Base-by-base conservation (phyloP, 2,329 filamentous ascomycete species). In the Ophiostoma novo-ulmi region DNA sequence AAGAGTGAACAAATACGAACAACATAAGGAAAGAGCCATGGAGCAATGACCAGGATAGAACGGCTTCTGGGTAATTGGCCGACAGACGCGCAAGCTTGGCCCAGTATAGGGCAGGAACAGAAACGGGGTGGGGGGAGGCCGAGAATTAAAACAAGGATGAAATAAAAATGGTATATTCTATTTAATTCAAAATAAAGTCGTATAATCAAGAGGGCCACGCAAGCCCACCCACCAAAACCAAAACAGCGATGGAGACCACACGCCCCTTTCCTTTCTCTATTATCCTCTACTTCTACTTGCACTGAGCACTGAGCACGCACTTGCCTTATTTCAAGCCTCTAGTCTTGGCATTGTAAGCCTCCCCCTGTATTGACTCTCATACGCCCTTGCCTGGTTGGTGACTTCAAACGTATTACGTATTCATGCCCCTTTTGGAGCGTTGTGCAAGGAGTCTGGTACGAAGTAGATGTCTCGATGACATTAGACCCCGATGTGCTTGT, bases 51-150 rank as follows among this genome's bases (percentile, higher is more conserved):
- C 31, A 31, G 31, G 3, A 44, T 17, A 44, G 1, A 55, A 20
- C 20, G 65, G 22, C 58, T 31, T 36, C 44, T 36, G 44, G 71
- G 11, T 67, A 61, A 69, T 67, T 69, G 67, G 48, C 71, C 14
- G 67, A 70, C 69, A 70, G 68, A 68, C 71, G 69, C 69, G 61
- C 71, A 72, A 72, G 66, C 69, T 26, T 36, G n/a, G 22, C 10
- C 7, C 39, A 20, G 20, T 20, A 48, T n/a, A 41, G n/a, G 22
- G 35, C 17, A 67, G 41, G 65, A 8, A 8, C 61, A 48, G 65
- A 31, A 61, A 26, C 55, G 55, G 55, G 55, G 55, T 22, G 31
- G n/a, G 58, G 55, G 55, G 55, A 58, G n/a, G 58, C 58, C 26
- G 58, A 31, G 14, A 36, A 63, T 63, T 35, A 35, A 63, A 63